phyloP scores from a whole-genome alignment of 2,329 filamentous ascomycete genomes.

The Myriosclerotinia scirpicola region DNA sequence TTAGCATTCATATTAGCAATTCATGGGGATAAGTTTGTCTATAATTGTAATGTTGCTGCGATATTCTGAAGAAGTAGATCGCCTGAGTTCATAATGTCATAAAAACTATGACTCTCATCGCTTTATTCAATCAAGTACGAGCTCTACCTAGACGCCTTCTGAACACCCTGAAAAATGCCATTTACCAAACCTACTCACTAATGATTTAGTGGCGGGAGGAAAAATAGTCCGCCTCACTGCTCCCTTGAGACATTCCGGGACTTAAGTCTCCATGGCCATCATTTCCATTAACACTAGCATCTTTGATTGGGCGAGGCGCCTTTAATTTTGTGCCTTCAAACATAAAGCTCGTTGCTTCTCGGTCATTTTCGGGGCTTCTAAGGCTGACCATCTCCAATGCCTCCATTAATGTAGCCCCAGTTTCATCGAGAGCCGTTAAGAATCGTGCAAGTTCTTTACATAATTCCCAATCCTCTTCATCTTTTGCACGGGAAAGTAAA shows the following conservation, averaged over 20 bases:
- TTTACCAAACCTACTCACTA: conserved; percentile 1
- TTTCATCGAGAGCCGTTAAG: conserved; percentile 85
- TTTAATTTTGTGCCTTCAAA: conserved; percentile 43
- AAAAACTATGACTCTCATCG: conserved; percentile 2
- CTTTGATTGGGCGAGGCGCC: conserved; percentile 28
- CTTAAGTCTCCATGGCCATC: conserved; percentile 38
- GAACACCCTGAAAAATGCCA: conserved; percentile 7
- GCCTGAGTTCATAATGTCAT: neutral
- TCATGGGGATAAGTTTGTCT: neutral
- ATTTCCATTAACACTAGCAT: conserved; percentile 38
- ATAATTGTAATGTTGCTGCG: conserved; percentile 6
- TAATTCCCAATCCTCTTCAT: conserved; percentile 88
- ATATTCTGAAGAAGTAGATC: conserved; percentile 23
- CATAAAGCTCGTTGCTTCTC: conserved; percentile 42
- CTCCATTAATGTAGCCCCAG: conserved; percentile 73
- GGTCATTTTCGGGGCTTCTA: conserved; percentile 41
- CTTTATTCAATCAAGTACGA: conserved; percentile 23
- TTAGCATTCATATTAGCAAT: neutral
- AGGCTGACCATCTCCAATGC: conserved; percentile 64
- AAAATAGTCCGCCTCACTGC: conserved; percentile 30
- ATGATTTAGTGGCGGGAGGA: conserved; percentile 17
- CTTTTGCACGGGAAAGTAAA: conserved; percentile 76
- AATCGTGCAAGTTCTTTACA: conserved; percentile 96
- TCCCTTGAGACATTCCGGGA: conserved; percentile 30
- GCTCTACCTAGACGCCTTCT: conserved; percentile 14